Conservation (phyloP, 768 basidiomycete species). For the Auricularia sp. region DNA sequence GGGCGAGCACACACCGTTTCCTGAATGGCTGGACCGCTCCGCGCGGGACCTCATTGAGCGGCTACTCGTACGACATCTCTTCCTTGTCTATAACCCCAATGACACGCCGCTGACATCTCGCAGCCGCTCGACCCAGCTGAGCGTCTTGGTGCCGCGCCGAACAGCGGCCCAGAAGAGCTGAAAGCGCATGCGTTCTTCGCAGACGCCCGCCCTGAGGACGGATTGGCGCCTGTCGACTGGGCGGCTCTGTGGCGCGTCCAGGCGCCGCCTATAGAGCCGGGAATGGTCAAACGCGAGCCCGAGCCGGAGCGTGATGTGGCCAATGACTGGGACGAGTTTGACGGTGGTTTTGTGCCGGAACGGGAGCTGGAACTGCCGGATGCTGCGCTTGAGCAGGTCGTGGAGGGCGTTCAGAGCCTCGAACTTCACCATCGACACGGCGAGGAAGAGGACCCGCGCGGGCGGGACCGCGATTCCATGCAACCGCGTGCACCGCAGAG, state of each 20-base stretch:
- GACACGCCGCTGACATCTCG: not conserved
- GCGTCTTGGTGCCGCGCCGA: slow-evolving; percentile 47
- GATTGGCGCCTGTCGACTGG: slow-evolving; percentile 41
- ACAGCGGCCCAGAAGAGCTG: slow-evolving; percentile 31
- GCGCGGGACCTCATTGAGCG: slow-evolving; percentile 71
- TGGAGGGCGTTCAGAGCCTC: not conserved
- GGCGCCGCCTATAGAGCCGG: slow-evolving; percentile 47
- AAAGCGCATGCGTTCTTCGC: slow-evolving; percentile 53
- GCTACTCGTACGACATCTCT: slow-evolving; percentile 49
- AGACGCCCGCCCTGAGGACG: not conserved
- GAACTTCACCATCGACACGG: not conserved
- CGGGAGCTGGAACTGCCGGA: not conserved
- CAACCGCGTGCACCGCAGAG: not conserved
- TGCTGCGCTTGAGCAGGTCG: slow-evolving; percentile 1
- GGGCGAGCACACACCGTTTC: slow-evolving; percentile 69
- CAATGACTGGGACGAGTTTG: slow-evolving; percentile 10
- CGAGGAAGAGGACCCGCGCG: not conserved
- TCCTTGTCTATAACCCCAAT: not conserved
- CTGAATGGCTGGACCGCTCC: slow-evolving; percentile 71
- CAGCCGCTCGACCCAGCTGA: slow-evolving; percentile 48
- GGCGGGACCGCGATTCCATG: not conserved
- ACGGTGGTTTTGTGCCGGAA: slow-evolving; percentile 20
- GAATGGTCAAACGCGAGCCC: slow-evolving; percentile 41
- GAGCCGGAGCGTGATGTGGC: slow-evolving; percentile 14
- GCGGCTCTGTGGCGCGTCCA: slow-evolving; percentile 53